Base-by-base conservation (phyloP, 23 red algal genomes). In the Agarophyton chilense region DNA sequence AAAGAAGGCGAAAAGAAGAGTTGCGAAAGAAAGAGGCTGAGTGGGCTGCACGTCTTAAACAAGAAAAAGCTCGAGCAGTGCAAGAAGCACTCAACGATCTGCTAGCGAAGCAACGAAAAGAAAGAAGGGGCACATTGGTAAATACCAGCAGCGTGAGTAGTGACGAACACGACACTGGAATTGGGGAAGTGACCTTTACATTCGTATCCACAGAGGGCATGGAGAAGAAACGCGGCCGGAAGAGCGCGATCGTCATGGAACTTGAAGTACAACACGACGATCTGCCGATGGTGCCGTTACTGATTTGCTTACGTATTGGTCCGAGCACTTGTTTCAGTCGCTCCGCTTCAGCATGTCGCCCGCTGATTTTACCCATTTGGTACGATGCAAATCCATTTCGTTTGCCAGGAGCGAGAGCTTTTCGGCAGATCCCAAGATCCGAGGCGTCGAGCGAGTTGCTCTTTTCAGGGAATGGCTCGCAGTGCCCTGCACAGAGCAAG, bases 161-260 rank as follows among this genome's bases (percentile, higher is more conserved):
- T 44, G 88, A 91, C 52, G 88, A 91, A 36, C 56, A 72, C 19
- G 88, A 91, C 7, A 44, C 34, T 22, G 62, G 75, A 4, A 70
- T 45, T 46, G 88, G 75, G 3, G 88, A 91, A 60, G 75, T 91
- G 18, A 91, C 56, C 0, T 91, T 91, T 44, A 55, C 60, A 12
- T 91, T 91, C 82, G 88, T 91, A 2, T 91, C 88, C 39, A 91
- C 88, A 34, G 74, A 77, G 10, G 88, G 88, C 3, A 72, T 91
- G 76, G 76, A 91, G 76, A 91, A 82, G 76, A 81, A 82, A 35
- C 55, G 88, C 12, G 88, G 88, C 34, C 73, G 88, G 19, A 91
- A 91, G 77, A 82, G 76, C 47, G 88, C 86, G 10, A 34, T 78
- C 14, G 86, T 90, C 17, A 77, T 67, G 70, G 86, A 90, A 14